Conservation (phyloP, 495 filamentous ascomycete species). For the Aspergillus sclerotioniger region DNA sequence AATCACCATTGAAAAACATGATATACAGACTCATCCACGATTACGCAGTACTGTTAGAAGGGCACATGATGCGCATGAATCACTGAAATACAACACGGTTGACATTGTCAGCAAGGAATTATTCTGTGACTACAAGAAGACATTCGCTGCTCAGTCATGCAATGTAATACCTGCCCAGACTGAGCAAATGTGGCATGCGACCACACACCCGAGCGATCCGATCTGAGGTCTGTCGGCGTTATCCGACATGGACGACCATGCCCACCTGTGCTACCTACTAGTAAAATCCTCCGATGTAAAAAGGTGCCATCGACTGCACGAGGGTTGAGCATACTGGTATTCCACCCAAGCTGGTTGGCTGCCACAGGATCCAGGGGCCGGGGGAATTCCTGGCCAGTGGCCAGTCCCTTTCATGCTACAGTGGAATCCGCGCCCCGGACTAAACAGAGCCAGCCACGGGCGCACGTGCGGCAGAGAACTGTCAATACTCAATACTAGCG, state of each 20-base stretch:
- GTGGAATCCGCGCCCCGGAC: background rate
- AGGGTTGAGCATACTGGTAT: background rate
- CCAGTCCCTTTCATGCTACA: background rate
- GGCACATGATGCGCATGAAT: too few species aligned
- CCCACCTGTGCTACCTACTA: too few species aligned
- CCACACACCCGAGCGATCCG: background rate
- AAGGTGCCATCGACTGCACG: background rate
- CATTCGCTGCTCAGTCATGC: too few species aligned
- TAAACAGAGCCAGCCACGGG: slow-evolving; percentile 6
- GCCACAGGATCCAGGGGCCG: background rate
- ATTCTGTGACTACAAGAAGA: too few species aligned
- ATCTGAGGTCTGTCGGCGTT: background rate
- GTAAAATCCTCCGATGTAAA: background rate
- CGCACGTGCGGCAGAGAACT: slow-evolving; percentile 4
- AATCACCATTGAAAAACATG: too few species aligned
- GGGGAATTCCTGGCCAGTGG: background rate
- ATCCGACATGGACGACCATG: background rate
- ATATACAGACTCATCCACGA: too few species aligned
- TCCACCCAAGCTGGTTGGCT: background rate
- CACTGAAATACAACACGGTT: too few species aligned
- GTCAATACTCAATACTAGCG: background rate
- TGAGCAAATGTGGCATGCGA: background rate
- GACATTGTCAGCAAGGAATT: too few species aligned
- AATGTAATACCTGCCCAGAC: too few species aligned
- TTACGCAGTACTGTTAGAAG: too few species aligned